These are phyloP conservation scores for Aureobasidium sp. DNA, from an alignment of 2,329 filamentous ascomycete species.

Conservation along the genomic window DNA sequence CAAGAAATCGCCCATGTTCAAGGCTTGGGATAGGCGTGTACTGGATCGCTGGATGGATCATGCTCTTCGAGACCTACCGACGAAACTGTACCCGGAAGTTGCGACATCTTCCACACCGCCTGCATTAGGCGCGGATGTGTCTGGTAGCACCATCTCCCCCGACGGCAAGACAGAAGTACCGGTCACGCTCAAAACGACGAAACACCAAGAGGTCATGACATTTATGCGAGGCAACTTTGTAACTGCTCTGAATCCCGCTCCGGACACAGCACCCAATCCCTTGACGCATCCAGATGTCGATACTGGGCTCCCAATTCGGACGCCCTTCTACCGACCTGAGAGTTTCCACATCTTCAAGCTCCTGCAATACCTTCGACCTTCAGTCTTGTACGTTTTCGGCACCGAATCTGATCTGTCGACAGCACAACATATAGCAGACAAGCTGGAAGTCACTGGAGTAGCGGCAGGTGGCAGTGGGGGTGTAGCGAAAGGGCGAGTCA, in stretches of 20 bases:
- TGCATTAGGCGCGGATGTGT: conserved; percentile 24
- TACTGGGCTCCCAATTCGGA: conserved; percentile 30
- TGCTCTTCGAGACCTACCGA: conserved; percentile 70
- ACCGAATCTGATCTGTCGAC: conserved; percentile 50
- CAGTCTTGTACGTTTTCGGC: conserved; percentile 64
- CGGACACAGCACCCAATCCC: conserved; percentile 30
- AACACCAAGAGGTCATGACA: conserved; percentile 81
- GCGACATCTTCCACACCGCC: conserved; percentile 21
- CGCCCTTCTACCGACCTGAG: conserved; percentile 63
- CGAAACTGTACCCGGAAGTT: conserved; percentile 47
- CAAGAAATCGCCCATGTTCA: conserved; percentile 66
- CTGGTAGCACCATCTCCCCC: conserved; percentile 17
- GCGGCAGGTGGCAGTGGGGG: conserved; percentile 64
- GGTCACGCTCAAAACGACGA: conserved; percentile 72
- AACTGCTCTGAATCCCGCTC: conserved; percentile 20
- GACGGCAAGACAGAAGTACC: conserved; percentile 29
- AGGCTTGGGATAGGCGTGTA: conserved; percentile 73
- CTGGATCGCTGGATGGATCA: conserved; percentile 65
- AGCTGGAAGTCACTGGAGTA: conserved; percentile 57
- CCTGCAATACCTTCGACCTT: conserved; percentile 56
- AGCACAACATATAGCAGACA: conserved; percentile 46
- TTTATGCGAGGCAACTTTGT: conserved; percentile 58
- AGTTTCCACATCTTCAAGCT: conserved; percentile 48
- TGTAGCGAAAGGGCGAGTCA: conserved; percentile 57
- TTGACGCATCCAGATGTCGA: conserved; percentile 39